Conservation (phyloP, 257 asterid species). For the Jacaranda mimosifolia region DNA sequence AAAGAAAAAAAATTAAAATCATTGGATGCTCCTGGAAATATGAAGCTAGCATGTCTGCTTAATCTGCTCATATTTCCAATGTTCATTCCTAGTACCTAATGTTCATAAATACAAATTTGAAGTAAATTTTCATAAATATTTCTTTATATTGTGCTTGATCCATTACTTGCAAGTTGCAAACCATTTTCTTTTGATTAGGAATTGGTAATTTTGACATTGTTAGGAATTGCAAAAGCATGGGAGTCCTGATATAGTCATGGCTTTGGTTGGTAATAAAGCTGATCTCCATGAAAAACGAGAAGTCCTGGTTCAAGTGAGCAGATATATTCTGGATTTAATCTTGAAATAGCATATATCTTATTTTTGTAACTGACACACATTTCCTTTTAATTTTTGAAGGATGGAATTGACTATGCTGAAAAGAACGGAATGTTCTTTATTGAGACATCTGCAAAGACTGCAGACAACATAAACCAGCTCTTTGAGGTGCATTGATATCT, state of each 20-base stretch:
- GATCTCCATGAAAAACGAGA: conserved; percentile 92
- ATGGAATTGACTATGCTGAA: conserved; percentile 86
- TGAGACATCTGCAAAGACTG: conserved; percentile 99
- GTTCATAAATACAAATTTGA: conserved; percentile 5
- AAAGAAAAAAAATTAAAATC: no score
- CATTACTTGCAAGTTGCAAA: neutral
- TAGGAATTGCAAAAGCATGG: conserved; percentile 98
- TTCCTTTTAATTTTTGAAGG: conserved; percentile 54
- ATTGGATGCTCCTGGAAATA: neutral
- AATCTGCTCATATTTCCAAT: no score
- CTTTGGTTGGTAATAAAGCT: conserved; percentile 97
- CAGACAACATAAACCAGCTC: conserved; percentile 98
- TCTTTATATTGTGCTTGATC: neutral
- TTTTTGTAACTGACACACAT: conserved; percentile 2
- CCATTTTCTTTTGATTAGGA: conserved; percentile 14
- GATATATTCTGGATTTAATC: conserved; percentile 7
- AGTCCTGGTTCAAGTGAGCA: conserved; percentile 80
- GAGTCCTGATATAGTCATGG: conserved; percentile 94
- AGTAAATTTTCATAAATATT: no score
- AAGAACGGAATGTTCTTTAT: conserved; percentile 97
- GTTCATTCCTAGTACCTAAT: neutral
- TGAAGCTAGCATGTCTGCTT: no score
- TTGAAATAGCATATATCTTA: conserved; percentile 8
- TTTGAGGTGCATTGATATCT: conserved; percentile 74
- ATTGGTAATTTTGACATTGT: conserved; percentile 22